A percentile compares a stretch with the other conserved stretches of the same genome.
Conservation (phyloP, 2,329 filamentous ascomycete genomes). For the Hymenoscyphus salicellus region DNA sequence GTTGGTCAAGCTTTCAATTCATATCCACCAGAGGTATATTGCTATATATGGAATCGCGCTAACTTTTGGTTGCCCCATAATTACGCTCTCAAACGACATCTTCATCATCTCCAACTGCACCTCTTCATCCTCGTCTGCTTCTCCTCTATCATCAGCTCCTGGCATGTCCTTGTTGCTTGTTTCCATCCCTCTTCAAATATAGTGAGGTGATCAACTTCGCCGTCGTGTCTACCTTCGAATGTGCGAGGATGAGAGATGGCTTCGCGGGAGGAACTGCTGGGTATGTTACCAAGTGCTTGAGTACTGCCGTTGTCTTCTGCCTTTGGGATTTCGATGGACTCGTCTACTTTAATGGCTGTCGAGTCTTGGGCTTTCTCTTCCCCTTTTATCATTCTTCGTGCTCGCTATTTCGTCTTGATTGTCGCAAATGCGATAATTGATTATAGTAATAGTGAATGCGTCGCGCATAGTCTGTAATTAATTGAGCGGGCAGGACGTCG, state of each 20-base stretch:
- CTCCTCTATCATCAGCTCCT: slow-evolving; percentile 21
- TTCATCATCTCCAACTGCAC: slow-evolving; percentile 57
- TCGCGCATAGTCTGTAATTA: too few species aligned
- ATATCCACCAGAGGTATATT: slow-evolving; percentile 54
- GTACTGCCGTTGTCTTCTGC: slow-evolving; percentile 34
- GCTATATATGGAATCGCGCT: slow-evolving; percentile 54
- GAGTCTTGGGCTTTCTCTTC: slow-evolving; percentile 4
- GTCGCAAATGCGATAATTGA: too few species aligned
- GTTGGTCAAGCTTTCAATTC: slow-evolving; percentile 58
- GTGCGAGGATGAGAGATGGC: slow-evolving; percentile 40
- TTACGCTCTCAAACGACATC: slow-evolving; percentile 54
- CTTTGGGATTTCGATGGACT: background rate
- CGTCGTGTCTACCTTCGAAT: slow-evolving; percentile 41
- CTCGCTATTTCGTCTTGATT: too few species aligned
- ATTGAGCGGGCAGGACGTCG: too few species aligned
- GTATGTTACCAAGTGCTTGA: slow-evolving; percentile 29
- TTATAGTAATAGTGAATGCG: too few species aligned
- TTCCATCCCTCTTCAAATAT: slow-evolving; percentile 48
- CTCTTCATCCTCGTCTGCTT: slow-evolving; percentile 40
- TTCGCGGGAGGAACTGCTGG: slow-evolving; percentile 29
- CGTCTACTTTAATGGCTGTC: background rate
- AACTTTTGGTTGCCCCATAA: slow-evolving; percentile 46
- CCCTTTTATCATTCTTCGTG: slow-evolving; percentile 10
- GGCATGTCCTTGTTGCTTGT: slow-evolving; percentile 22
- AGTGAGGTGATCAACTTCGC: slow-evolving; percentile 67